Base-by-base conservation (phyloP, 2,329 filamentous ascomycete species). In the Venturia effusa region DNA sequence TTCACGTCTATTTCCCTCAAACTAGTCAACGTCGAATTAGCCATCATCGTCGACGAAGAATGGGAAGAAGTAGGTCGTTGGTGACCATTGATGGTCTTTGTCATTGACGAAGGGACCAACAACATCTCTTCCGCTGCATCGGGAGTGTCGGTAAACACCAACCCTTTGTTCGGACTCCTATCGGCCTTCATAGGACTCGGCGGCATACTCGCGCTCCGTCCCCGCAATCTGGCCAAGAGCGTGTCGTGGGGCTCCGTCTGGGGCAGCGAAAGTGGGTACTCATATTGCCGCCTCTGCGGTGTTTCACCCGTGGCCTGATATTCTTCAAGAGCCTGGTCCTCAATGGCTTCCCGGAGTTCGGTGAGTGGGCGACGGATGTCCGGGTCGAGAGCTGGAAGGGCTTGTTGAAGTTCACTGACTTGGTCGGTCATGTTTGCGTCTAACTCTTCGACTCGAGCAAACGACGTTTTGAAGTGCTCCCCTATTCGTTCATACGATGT, bases 281-380 rank as follows among this genome's bases (percentile, higher is more conserved):
- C 81, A 75, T 97, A 99, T 62, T 85, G 81, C 37, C 81, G 79
- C 76, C 92, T 94, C 71, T 89, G 85, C 0, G 94, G 94, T 0
- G 94, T 97, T 59, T 88, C 82, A 61, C 94, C 93, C 0, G 94
- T 97, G 0, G 89, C 84, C 43, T 84, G 80, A 74, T 97, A 97
- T 72, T 97, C 92, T 62, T 86, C 82, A 62, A 97, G 80, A 4
- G 80, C 75, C 1, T 87, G 85, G 59, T 75, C 77, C 19, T 82
- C 77, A 59, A 96, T 84, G n/a, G 85, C 82, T 22, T 85, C 80
- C 8, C 90, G 85, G 32, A 99, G 84, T 59, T 86, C 81, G 32
- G 80, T 77, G 6, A 97, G 83, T 8, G 91, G 88, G 68, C 85
- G 82, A 66, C 87, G 85, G 13, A 95, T 74, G 11, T 81, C 79